phyloP scores from a whole-genome alignment of 2,329 filamentous ascomycete species.

The Arachnomyces sp. region DNA sequence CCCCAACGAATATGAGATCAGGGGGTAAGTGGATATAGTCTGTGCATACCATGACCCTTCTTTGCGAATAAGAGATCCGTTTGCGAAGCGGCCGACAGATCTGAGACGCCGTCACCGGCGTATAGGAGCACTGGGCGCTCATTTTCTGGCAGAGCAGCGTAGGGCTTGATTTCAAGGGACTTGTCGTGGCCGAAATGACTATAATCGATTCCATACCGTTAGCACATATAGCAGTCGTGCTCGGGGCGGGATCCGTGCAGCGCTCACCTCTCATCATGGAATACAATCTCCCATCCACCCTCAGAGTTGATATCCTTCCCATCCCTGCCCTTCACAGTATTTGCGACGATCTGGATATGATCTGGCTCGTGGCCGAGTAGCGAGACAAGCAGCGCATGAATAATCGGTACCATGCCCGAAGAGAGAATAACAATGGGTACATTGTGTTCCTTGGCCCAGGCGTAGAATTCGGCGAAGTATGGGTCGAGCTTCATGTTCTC shows the following conservation, averaged over 20 bases:
- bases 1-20: not conserved
- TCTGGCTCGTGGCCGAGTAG: conserved; percentile 70
- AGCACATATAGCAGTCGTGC: not conserved
- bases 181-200: conserved; percentile 95
- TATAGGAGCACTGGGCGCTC: conserved; percentile 82
- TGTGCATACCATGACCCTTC: conserved; percentile 63
- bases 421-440: conserved; percentile 88
- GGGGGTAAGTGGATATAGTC: conserved; percentile 1
- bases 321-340: conserved; percentile 59
- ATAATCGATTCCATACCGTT: conserved; percentile 4
- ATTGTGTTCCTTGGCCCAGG: conserved; percentile 71
- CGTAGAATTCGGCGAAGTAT: conserved; percentile 77
- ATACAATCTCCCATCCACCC: conserved; percentile 79
- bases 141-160: conserved; percentile 55
- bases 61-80: conserved; percentile 92
- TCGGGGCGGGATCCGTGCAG: conserved; percentile 1
- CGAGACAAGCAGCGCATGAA: conserved; percentile 70
- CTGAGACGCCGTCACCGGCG: conserved; percentile 87
- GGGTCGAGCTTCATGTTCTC: conserved; percentile 84
- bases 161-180: conserved; percentile 80
- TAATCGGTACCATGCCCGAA: conserved; percentile 87
- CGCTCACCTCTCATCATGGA: conserved; percentile 69
- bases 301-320: conserved; percentile 70
- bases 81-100: conserved; percentile 84
- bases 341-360: conserved; percentile 84